Evolutionary conservation across 176 grass and related monocot genomes (phyloP).

Genomic region (Dactylis glomerata): DNA sequence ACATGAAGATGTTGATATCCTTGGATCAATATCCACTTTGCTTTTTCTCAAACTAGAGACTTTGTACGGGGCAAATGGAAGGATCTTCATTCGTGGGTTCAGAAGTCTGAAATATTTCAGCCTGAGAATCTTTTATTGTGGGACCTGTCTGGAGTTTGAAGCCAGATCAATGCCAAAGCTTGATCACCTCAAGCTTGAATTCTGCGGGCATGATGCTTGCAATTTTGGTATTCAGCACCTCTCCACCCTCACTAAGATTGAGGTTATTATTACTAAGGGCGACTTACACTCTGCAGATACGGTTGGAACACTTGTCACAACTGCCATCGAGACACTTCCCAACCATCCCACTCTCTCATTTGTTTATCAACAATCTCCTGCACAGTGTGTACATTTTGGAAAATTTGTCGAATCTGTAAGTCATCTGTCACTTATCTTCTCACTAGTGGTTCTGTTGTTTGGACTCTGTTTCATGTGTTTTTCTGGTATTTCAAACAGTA

Average conservation of each 20-base stretch:
- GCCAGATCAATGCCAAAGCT: not conserved
- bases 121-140: fast-evolving
- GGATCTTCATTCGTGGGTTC: not conserved
- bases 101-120: conserved; percentile 7
- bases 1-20: not conserved
- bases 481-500: too few relatives aligned
- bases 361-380: too few relatives aligned
- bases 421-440: too few relatives aligned
- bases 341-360: not conserved
- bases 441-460: too few relatives aligned
- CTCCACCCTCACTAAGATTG: not conserved
- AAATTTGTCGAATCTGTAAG: not conserved
- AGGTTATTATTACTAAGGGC: not conserved
- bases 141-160: not conserved
- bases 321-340: not conserved
- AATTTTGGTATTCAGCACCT: not conserved
- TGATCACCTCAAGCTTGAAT: not conserved
- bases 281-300: not conserved
- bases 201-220: not conserved
- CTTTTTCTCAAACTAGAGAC: not conserved
- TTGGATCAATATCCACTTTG: conserved; percentile 10
- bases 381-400: too few relatives aligned
- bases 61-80: not conserved
- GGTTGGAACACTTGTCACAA: not conserved
- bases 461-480: too few relatives aligned